These are phyloP conservation scores for Eucalyptus curtisii DNA, from an alignment of 345 rosid genomes.

Conservation along the genomic window DNA sequence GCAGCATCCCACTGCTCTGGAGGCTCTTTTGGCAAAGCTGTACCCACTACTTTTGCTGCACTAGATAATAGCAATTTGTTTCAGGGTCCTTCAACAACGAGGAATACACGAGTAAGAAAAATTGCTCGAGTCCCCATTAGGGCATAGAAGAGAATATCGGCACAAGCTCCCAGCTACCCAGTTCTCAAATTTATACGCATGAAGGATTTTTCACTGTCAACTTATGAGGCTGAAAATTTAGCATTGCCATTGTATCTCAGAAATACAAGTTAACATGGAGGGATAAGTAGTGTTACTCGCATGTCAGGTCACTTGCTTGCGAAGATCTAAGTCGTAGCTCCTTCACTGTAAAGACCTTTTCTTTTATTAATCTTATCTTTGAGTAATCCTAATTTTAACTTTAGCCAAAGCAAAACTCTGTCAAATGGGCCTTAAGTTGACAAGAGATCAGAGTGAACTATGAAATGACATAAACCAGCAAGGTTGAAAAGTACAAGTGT, in stretches of 20 bases:
- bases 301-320: background rate
- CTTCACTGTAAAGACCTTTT: background rate
- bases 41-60: slow-evolving; percentile 86
- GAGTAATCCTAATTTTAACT: background rate
- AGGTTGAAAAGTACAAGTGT: background rate
- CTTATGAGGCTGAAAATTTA: background rate
- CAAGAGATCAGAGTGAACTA: background rate
- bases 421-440: background rate
- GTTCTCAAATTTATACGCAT: background rate
- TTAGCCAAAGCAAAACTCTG: background rate
- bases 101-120: background rate
- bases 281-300: background rate
- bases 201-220: background rate
- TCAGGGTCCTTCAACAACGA: background rate
- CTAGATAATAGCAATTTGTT: slow-evolving; percentile 26
- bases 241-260: background rate
- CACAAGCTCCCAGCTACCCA: background rate
- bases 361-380: background rate
- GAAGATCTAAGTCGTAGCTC: background rate
- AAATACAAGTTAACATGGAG: background rate
- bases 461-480: background rate
- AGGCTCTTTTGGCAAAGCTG: slow-evolving; percentile 60
- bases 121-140: background rate
- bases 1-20: slow-evolving; percentile 41
- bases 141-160: background rate